Evolutionary conservation across 371 early-diverging fungal species (phyloP).

Genomic region (Mucor lusitanicus): DNA sequence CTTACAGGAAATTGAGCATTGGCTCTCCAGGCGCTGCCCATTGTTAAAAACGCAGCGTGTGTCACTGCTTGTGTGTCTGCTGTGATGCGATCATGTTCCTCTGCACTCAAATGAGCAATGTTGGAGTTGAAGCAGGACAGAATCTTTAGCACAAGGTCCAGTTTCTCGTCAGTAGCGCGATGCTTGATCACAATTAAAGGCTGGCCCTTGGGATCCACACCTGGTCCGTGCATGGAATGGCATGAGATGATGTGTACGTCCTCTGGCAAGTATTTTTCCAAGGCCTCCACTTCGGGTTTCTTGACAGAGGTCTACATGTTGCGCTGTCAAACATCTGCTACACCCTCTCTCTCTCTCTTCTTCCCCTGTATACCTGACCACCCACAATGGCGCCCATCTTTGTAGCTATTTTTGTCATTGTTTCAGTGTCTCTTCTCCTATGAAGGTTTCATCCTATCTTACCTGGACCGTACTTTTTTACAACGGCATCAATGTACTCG

Average conservation of each 20-base stretch:
- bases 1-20: conserved; percentile 80
- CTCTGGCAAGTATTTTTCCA: conserved; percentile 79
- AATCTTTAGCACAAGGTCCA: conserved; percentile 63
- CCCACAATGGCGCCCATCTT: conserved; percentile 87
- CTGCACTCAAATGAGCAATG: conserved; percentile 73
- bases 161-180: conserved; percentile 64
- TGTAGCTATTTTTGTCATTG: conserved; percentile 59
- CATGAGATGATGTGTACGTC: conserved; percentile 93
- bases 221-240: conserved; percentile 96
- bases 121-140: conserved; percentile 78
- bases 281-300: conserved; percentile 89
- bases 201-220: conserved; percentile 81
- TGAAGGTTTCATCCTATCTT: conserved; percentile 3
- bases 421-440: background rate
- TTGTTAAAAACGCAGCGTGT: conserved; percentile 89
- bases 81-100: conserved; percentile 94
- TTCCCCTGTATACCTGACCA: conserved; percentile 60
- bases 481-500: conserved; percentile 80
- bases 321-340: background rate
- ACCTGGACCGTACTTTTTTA: conserved; percentile 84
- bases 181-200: conserved; percentile 87
- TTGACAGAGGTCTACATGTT: conserved; percentile 88
- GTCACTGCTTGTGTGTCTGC: conserved; percentile 98
- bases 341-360: background rate
- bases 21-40: conserved; percentile 95